Evolutionary conservation across 441 rosid genomes (phyloP).

Genomic region (Macaranga tanarius): DNA sequence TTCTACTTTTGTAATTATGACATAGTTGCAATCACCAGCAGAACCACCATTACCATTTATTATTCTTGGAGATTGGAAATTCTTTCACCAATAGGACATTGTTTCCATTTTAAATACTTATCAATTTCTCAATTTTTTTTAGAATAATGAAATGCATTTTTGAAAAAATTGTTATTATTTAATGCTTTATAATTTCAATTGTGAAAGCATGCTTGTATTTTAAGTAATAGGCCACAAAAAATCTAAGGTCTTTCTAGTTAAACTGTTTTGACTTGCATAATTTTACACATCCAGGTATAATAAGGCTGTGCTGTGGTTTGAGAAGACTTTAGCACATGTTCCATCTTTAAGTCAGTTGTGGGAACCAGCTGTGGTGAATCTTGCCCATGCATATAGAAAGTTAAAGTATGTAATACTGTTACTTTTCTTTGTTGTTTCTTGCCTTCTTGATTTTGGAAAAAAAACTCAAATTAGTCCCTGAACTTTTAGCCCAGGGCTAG

Average conservation of each 20-base stretch:
- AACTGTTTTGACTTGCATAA: constrained; percentile 13
- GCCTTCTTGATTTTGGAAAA: neutral
- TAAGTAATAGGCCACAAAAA: neutral
- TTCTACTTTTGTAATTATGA: constrained; percentile 9
- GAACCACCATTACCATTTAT: neutral
- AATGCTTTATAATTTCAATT: neutral
- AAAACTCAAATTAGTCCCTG: no score
- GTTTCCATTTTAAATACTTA: no score
- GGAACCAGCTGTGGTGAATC: constrained; percentile 92
- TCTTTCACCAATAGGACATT: neutral
- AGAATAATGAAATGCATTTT: neutral
- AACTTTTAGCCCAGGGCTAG: no score
- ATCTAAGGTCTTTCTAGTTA: neutral
- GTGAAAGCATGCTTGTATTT: neutral
- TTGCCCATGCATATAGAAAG: constrained; percentile 86
- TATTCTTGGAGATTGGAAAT: constrained; percentile 5
- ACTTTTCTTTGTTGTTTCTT: constrained; percentile 10
- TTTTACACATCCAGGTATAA: constrained; percentile 62
- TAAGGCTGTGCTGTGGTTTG: constrained; percentile 82
- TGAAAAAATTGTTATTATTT: neutral
- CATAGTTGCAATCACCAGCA: neutral
- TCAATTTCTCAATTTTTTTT: neutral
- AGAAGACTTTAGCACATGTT: constrained; percentile 75
- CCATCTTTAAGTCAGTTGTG: constrained; percentile 73
- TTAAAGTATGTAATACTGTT: constrained; percentile 48